Base-by-base conservation (phyloP, 768 basidiomycete species). In the Serendipita vermifera region DNA sequence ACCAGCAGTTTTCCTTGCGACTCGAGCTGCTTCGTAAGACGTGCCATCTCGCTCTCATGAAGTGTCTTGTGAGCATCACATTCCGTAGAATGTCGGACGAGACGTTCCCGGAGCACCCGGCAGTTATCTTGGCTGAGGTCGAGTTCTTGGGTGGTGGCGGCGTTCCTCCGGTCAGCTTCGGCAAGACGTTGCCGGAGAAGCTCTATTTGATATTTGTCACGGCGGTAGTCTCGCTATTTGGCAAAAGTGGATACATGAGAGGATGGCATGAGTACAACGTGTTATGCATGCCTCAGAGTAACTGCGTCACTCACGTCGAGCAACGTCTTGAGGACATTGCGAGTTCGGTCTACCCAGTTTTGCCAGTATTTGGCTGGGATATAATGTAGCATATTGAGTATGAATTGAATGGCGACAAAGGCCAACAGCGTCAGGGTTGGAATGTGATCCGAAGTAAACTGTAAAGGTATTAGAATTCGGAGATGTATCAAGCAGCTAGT, bases 341-440 rank as follows among this genome's bases (percentile, higher is more conserved):
- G 9, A 29, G 46, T 26, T 15, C 46, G 46, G 46, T 51, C 46
- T 1, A 29, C 46, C 46, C 46, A 51, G 20, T 29, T 51, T 29
- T 51, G 20, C 20, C 20, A 51, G 2, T 17, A 51, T 15, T 15
- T 20, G 20, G 46, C 46, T 22, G 46, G 46, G 31, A 51, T 51
- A 29, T 51, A 51, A n/a, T n/a, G 46, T 20, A 29, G 22, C 15
- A 51, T 51, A 51, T 51, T 51, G 22, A 51, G 22, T 7, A 51
- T 15, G n/a, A 51, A 51, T 51, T 51, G 46, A 29, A 51, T 29
- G 15, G 31, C 46, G 29, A 51, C 46, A 51, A 51, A 51, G n/a
- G 20, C 15, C 46, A 51, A 29, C n/a, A 51, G 29, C 15, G 46
- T 51, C 24, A 51, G 27, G 22, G 46, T 51, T 15, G 46, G 46